Evolutionary conservation across 176 grass and related monocot species (phyloP).

Genomic region (Triticum dicoccoides): DNA sequence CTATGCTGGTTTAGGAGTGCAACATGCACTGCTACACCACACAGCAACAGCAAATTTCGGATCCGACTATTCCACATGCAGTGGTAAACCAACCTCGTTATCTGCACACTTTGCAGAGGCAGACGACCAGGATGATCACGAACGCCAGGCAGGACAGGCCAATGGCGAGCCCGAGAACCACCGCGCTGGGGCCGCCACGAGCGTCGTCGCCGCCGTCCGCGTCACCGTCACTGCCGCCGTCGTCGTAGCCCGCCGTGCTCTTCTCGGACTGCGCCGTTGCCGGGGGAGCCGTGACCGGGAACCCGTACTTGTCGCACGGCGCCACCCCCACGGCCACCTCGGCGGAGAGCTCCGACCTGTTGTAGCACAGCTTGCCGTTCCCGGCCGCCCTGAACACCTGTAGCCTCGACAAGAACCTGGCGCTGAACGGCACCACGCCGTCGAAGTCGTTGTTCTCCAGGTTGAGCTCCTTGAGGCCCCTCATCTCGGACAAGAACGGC

Average conservation of each 20-base stretch:
- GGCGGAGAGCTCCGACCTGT: conserved; percentile 57
- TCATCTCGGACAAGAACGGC: conserved; percentile 54
- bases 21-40: background rate
- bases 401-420: conserved; percentile 61
- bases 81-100: conserved; percentile 3
- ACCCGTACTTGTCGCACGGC: conserved; percentile 86
- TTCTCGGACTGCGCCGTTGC: conserved; percentile 50
- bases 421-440: conserved; percentile 73
- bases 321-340: conserved; percentile 74
- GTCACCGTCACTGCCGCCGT: conserved; percentile 30
- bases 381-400: conserved; percentile 67
- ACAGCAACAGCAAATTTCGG: background rate
- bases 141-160: conserved; percentile 87
- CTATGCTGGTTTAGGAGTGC: conserved; percentile 15
- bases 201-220: conserved; percentile 16
- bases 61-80: background rate
- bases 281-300: conserved; percentile 64
- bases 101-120: conserved; percentile 86
- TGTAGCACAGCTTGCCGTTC: conserved; percentile 91
- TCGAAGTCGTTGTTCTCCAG: conserved; percentile 91
- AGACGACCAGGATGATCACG: conserved; percentile 78
- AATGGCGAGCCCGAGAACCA: conserved; percentile 90
- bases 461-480: conserved; percentile 57
- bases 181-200: conserved; percentile 55
- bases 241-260: conserved; percentile 52